A percentile compares a stretch with the other conserved stretches of the same genome.
Conservation (phyloP, 2,329 filamentous ascomycete species). For the Neurospora crassa region DNA sequence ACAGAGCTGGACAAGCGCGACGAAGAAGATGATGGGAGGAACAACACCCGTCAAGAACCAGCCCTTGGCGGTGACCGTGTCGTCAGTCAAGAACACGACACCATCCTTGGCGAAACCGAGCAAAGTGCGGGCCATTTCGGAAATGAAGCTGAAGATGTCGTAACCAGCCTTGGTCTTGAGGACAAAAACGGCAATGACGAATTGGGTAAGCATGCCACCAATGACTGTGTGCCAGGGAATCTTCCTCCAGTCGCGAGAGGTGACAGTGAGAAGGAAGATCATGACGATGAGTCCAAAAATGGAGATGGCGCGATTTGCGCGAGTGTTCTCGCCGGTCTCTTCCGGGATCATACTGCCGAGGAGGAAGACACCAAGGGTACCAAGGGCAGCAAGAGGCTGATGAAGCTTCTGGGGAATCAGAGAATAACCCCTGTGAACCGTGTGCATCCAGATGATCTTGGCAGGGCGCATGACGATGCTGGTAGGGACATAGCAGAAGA, state of each 20-base stretch:
- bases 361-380: constrained; percentile 64
- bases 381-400: constrained; percentile 49
- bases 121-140: constrained; percentile 60
- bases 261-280: constrained; percentile 55
- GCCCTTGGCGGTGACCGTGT: constrained; percentile 28
- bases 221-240: constrained; percentile 74
- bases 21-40: constrained; percentile 95
- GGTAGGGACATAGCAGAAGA: constrained; percentile 9
- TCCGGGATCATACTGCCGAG: constrained; percentile 66
- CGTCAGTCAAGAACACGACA: constrained; percentile 58
- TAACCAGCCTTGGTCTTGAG: constrained; percentile 68
- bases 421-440: constrained; percentile 12
- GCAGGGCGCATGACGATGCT: constrained; percentile 12
- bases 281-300: constrained; percentile 70
- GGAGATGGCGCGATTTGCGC: constrained; percentile 69
- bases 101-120: constrained; percentile 69
- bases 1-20: constrained; percentile 78
- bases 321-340: constrained; percentile 66
- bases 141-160: constrained; percentile 88
- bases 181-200: constrained; percentile 81
- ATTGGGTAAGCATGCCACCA: constrained; percentile 81
- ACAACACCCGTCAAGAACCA: constrained; percentile 74
- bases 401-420: constrained; percentile 58
- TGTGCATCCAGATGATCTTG: constrained; percentile 12
- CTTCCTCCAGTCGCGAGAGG: constrained; percentile 56